Evolutionary conservation across 2,329 filamentous ascomycete species (phyloP).

Genomic region (Penicillium decumbens): DNA sequence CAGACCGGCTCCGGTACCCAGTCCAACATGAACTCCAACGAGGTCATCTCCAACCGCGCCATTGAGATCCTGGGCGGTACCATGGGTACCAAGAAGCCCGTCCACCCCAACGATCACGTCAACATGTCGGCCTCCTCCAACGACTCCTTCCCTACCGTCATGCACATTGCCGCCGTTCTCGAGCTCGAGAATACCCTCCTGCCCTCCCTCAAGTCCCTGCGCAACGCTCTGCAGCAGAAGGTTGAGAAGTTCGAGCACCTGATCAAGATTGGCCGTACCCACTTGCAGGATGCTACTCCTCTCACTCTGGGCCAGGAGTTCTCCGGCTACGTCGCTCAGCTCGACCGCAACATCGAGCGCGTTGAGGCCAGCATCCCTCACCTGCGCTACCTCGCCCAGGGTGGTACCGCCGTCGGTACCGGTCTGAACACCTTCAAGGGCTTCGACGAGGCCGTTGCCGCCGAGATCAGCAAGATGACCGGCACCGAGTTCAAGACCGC

Average conservation of each 20-base stretch:
- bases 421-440: conserved; percentile 97
- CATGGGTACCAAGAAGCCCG: conserved; percentile 96
- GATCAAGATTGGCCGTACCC: conserved; percentile 98
- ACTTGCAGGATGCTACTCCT: conserved; percentile 94
- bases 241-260: conserved; percentile 84
- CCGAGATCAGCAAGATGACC: conserved; percentile 87
- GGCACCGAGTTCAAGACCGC: conserved; percentile 91
- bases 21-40: conserved; percentile 99
- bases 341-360: conserved; percentile 84
- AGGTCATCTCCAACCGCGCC: conserved; percentile 98
- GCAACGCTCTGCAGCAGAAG: conserved; percentile 81
- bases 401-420: conserved; percentile 93
- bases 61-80: conserved; percentile 94
- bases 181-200: conserved; percentile 84
- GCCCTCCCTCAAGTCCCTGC: conserved; percentile 75
- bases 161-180: conserved; percentile 97
- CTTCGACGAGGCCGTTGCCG: conserved; percentile 88
- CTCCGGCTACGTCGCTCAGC: conserved; percentile 92
- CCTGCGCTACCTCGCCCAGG: conserved; percentile 82
- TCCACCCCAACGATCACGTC: conserved; percentile 99
- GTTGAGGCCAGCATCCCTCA: conserved; percentile 78
- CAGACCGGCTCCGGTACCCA: conserved; percentile 98
- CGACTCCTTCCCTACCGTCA: conserved; percentile 98
- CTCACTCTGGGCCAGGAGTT: conserved; percentile 96
- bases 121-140: conserved; percentile 99